Base-by-base conservation (phyloP, 805 yeast species). In the Ogataea nonfermentans region DNA sequence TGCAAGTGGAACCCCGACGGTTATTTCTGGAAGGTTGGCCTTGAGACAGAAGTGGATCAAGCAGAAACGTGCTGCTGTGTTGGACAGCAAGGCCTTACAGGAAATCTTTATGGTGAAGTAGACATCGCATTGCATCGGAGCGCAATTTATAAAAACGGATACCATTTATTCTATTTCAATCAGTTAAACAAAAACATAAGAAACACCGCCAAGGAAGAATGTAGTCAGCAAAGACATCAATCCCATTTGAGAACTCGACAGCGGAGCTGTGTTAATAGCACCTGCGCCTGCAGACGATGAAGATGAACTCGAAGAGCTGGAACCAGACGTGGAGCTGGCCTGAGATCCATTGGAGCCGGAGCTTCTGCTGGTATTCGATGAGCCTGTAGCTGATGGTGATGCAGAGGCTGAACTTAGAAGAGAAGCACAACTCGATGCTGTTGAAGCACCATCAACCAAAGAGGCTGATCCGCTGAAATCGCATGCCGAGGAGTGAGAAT, bases 61-160 rank as follows among this genome's bases (percentile, higher is more conserved):
- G 49, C 95, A 89, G 61, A 91, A 91, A 60, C 75, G 93, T 53
- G 93, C 95, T 9, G 91, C 97, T 1, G 88, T 90, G 0, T 77
- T 84, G 80, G 98, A 91, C 59, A 74, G 84, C 2, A 81, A 87
- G 60, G 89, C 96, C 10, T 71, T 91, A 46, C 88, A 86, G 52
- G 98, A 91, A 63, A 91, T 91, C 42, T 86, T 91, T 58, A 91
- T 91, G 97, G 77, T 89, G 32, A 52, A 53, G 49, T 61, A 50
- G 43, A 24, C 17, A 15, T 30, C 20, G 37, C 32, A 35, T 30
- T 19, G 35, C 37, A 39, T 39, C 8, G 22, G 36, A 37, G 36
- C 41, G 41, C 41, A 32, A 15, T 14, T 19, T 16, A 28, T 16
- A 23, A 33, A 27, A 32, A 15, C 25, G 20, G 25, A 30, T 34